phyloP scores from a whole-genome alignment of 257 asterid species.

The Fraxinus pennsylvanica region DNA sequence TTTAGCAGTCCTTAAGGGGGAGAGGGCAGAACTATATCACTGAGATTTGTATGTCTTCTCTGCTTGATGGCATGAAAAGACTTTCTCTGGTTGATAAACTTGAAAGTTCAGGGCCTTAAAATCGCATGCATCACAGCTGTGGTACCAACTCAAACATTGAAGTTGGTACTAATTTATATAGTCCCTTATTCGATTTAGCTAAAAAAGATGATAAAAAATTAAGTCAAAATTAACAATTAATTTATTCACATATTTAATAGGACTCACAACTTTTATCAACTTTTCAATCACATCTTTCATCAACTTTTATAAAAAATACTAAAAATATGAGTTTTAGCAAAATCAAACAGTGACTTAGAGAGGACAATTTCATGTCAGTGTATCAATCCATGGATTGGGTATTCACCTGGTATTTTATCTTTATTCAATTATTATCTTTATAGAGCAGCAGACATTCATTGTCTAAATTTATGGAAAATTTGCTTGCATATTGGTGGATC shows the following conservation, averaged over 20 bases:
- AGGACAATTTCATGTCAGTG: not conserved
- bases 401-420: not conserved
- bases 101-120: not conserved
- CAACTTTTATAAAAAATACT: too few species aligned
- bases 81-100: not conserved
- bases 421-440: not conserved
- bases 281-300: too few species aligned
- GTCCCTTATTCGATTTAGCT: too few species aligned
- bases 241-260: too few species aligned
- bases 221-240: too few species aligned
- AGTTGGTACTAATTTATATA: not conserved
- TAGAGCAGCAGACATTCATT: constrained; percentile 7
- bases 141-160: not conserved
- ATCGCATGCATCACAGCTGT: not conserved
- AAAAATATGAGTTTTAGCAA: too few species aligned
- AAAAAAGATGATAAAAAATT: too few species aligned
- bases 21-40: not conserved
- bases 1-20: not conserved
- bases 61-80: not conserved
- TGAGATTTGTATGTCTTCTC: not conserved
- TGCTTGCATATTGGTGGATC: not conserved
- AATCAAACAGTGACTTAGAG: not conserved
- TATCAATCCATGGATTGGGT: not conserved
- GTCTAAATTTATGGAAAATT: constrained; percentile 1
- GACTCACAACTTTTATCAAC: too few species aligned